Percentiles rank a stretch among this genome's conserved stretches.
These are phyloP conservation scores for Auriscalpium microsporum DNA, from an alignment of 768 basidiomycete species.

Conservation along the genomic window DNA sequence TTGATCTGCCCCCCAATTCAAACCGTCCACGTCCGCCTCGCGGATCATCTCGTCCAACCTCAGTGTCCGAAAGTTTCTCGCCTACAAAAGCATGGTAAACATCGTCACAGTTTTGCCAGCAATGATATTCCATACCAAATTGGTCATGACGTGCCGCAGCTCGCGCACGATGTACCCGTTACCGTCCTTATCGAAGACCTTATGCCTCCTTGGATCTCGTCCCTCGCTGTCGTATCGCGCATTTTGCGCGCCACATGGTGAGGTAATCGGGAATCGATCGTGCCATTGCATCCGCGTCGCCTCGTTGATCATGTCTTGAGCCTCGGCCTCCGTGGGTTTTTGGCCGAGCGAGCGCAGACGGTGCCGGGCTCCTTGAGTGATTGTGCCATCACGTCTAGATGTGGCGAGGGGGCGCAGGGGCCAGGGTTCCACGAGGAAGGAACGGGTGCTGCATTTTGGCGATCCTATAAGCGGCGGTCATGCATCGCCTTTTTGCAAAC, in stretches of 20 bases:
- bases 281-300: constrained; percentile 82
- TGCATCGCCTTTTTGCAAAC: neutral
- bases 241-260: constrained; percentile 81
- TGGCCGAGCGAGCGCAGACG: constrained; percentile 88
- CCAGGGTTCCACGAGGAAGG: neutral
- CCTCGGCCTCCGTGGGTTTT: constrained; percentile 86
- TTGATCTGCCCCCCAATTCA: constrained; percentile 91
- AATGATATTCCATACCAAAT: constrained; percentile 52
- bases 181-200: constrained; percentile 93
- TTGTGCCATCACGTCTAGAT: constrained; percentile 82
- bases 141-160: constrained; percentile 86
- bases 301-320: constrained; percentile 95
- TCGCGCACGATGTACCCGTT: constrained; percentile 88
- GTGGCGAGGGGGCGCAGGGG: constrained; percentile 1
- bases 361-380: constrained; percentile 89
- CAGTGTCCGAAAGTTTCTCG: constrained; percentile 78
- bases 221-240: constrained; percentile 91
- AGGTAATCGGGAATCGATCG: constrained; percentile 81
- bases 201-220: constrained; percentile 93
- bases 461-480: constrained; percentile 3
- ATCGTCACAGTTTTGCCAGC: neutral
- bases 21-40: constrained; percentile 92
- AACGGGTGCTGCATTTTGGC: constrained; percentile 1
- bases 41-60: constrained; percentile 97
- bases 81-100: constrained; percentile 30